phyloP scores from a whole-genome alignment of 1,284 basidiomycete species.

The Trichosporon coremiiforme region DNA sequence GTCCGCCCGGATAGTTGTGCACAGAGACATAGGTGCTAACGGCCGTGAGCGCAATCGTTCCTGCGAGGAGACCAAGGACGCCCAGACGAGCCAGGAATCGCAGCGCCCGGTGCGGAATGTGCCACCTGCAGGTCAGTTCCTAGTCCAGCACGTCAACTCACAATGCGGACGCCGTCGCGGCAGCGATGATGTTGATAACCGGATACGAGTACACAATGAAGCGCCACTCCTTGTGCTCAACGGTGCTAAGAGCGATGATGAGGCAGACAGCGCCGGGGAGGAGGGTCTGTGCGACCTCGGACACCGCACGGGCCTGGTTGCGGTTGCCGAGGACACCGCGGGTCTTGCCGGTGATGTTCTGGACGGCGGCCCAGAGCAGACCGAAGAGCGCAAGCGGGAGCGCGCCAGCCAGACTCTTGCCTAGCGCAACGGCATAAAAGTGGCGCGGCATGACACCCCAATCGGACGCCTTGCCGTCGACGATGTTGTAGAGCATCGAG shows the following conservation, averaged over 20 bases:
- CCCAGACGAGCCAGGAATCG: conserved; percentile 38
- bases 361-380: conserved; percentile 53
- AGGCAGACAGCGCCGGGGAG: conserved; percentile 63
- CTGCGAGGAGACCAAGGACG: conserved; percentile 58
- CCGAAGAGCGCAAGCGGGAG: conserved; percentile 66
- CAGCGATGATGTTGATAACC: conserved; percentile 75
- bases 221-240: conserved; percentile 81
- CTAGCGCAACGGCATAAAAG: conserved; percentile 73
- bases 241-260: conserved; percentile 67
- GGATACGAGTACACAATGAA: conserved; percentile 90
- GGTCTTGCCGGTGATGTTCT: conserved; percentile 7
- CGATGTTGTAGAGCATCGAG: conserved; percentile 81
- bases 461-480: conserved; percentile 78
- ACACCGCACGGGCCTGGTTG: conserved; percentile 26
- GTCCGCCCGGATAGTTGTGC: conserved; percentile 87
- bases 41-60: conserved; percentile 62
- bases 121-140: conserved; percentile 28
- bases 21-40: conserved; percentile 66
- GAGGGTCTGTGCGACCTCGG: conserved; percentile 33
- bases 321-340: conserved; percentile 20
- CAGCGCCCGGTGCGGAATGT: conserved; percentile 16
- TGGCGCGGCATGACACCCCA: conserved; percentile 85
- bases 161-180: conserved; percentile 60
- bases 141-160: conserved; percentile 18
- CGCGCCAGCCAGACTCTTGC: conserved; percentile 73